Evolutionary conservation across 1,284 basidiomycete genomes (phyloP).

Genomic region (Rugosomyces carneus): DNA sequence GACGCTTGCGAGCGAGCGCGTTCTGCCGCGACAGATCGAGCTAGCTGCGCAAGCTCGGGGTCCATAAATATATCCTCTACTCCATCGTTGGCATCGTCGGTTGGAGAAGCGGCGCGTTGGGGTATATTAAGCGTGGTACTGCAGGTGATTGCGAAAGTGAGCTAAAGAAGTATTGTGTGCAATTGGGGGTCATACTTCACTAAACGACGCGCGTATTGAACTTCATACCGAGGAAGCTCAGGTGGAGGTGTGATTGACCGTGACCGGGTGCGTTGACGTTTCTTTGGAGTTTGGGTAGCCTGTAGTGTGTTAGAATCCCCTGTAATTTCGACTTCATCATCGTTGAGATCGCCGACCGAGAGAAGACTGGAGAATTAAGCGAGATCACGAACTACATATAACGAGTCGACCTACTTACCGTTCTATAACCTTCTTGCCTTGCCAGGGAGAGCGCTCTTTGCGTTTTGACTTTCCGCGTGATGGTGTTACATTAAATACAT

Average conservation of each 20-base stretch:
- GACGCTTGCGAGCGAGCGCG: slow-evolving; percentile 19
- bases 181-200: slow-evolving; percentile 44
- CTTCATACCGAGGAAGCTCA: slow-evolving; percentile 41
- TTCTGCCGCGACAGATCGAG: slow-evolving; percentile 28
- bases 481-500: slow-evolving; percentile 21
- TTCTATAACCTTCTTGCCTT: slow-evolving; percentile 25
- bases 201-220: slow-evolving; percentile 46
- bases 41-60: slow-evolving; percentile 57
- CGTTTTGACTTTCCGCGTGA: slow-evolving; percentile 29
- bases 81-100: slow-evolving; percentile 37
- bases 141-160: neutral
- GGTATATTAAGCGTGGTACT: slow-evolving; percentile 40
- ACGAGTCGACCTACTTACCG: slow-evolving; percentile 22
- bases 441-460: slow-evolving; percentile 32
- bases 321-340: slow-evolving; percentile 46
- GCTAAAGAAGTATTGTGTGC: neutral
- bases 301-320: slow-evolving; percentile 26
- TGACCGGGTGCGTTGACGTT: slow-evolving; percentile 51
- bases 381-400: neutral
- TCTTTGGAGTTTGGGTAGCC: slow-evolving; percentile 26
- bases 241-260: slow-evolving; percentile 71
- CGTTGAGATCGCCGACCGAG: slow-evolving; percentile 28
- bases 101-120: slow-evolving; percentile 41
- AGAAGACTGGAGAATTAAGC: slow-evolving; percentile 25
- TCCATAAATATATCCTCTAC: slow-evolving; percentile 43